phyloP scores from a whole-genome alignment of 192 early-diverging fungal species.

The Gigaspora rosea region DNA sequence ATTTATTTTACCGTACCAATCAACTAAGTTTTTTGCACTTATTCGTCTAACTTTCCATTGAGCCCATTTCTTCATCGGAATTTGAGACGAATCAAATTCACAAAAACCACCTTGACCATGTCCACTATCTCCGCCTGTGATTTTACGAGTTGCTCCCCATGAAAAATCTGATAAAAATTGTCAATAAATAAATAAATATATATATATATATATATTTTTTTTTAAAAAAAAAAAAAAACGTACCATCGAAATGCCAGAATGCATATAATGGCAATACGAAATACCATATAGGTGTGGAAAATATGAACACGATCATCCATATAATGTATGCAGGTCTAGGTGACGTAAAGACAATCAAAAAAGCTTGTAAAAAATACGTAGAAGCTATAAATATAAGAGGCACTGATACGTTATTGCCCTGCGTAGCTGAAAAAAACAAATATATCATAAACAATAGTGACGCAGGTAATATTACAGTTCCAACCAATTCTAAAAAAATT shows the following conservation, averaged over 20 bases:
- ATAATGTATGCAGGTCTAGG: slow-evolving; percentile 71
- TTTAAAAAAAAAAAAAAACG: too few relatives aligned
- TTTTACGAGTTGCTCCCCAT: slow-evolving; percentile 80
- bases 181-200: too few relatives aligned
- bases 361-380: slow-evolving; percentile 68
- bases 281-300: slow-evolving; percentile 93
- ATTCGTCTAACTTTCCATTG: slow-evolving; percentile 48
- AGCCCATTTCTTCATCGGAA: slow-evolving; percentile 59
- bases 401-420: slow-evolving; percentile 46
- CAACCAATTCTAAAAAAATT: slow-evolving; percentile 71
- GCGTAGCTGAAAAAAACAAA: slow-evolving; percentile 54
- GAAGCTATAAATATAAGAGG: slow-evolving; percentile 66
- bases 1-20: too few relatives aligned
- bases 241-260: slow-evolving; percentile 87
- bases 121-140: slow-evolving; percentile 68
- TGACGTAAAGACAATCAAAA: slow-evolving; percentile 73
- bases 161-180: slow-evolving; percentile 57
- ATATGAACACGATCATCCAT: slow-evolving; percentile 76
- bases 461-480: slow-evolving; percentile 72
- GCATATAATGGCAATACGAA: slow-evolving; percentile 89
- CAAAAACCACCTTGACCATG: slow-evolving; percentile 69
- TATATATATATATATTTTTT: too few relatives aligned
- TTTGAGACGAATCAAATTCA: slow-evolving; percentile 63
- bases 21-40: too few relatives aligned
- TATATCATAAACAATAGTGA: slow-evolving; percentile 55